A percentile compares a stretch with the other conserved stretches of the same genome.
phyloP scores from a whole-genome alignment of 225 moss, liverwort and hornwort species.

The Bryum argenteum region DNA sequence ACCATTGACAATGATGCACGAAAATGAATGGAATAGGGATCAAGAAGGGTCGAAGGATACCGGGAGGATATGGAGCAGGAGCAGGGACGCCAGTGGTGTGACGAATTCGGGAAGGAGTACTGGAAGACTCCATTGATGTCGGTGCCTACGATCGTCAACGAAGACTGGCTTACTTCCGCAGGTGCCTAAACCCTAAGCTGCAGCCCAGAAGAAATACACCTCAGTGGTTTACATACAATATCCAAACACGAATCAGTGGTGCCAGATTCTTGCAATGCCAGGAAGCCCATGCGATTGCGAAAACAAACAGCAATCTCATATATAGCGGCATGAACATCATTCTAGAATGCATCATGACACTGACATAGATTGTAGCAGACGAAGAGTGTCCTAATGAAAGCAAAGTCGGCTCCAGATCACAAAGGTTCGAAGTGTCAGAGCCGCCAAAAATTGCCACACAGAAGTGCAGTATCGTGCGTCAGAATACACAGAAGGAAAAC shows the following conservation, averaged over 20 bases:
- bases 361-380: neutral
- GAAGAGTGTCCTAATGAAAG: neutral
- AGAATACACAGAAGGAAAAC: no score
- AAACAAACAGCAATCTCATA: neutral
- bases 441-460: neutral
- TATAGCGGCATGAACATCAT: neutral
- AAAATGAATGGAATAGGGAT: neutral
- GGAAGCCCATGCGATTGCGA: neutral
- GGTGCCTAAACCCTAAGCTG: slow-evolving; percentile 29
- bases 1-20: no score
- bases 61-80: slow-evolving; percentile 42
- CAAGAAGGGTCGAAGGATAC: slow-evolving; percentile 11
- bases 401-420: neutral
- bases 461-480: no score
- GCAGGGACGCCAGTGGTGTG: slow-evolving; percentile 39
- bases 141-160: slow-evolving; percentile 7
- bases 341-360: neutral
- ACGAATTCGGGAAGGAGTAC: slow-evolving; percentile 28
- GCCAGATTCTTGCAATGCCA: slow-evolving; percentile 2
- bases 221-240: neutral
- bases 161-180: neutral
- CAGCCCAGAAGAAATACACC: neutral
- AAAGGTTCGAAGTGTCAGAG: neutral
- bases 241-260: neutral
- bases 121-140: slow-evolving; percentile 36